Evolutionary conservation across 805 yeast species (phyloP), one percentile per base, ranked within the genome.

Genomic region (Nakazawaea wickerhamii): DNA sequence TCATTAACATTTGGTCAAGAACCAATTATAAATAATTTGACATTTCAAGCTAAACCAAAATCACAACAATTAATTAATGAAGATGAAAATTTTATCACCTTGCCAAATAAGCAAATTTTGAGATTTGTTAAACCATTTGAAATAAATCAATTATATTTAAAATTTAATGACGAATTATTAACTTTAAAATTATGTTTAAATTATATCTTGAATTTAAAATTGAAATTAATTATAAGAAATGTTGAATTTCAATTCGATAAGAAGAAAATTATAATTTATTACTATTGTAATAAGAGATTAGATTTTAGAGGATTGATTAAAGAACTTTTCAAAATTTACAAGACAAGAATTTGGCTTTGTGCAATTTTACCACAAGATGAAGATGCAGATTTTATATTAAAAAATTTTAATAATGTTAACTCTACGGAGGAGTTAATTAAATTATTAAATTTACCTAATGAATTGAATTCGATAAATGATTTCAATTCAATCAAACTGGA

Each of bases 221-320:
- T 73, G 51, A 67, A 69, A 55, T 63, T 85, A 69, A 75, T 75
- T 51, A 71, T 85, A 38, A 68, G 84, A 49, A 84, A 80, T 57
- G 83, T 87, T 1, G 95, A 85, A 59, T 84, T 81, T 60, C 95
- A 85, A 60, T 84, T 82, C 60, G 93, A 85, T 58, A 75, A 84
- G 45, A 82, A 83, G 56, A 85, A 85, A 52, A 67, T 84, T 48
- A 84, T 83, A 5, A 81, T 84, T 51, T 84, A 83, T 60, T 82
- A 81, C 54, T 70, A 68, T 43, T 71, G 82, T 53, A 70, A 74
- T 38, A 79, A 79, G 52, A 65, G 93, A 50, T 72, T 84, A 43
- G 93, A 85, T 56, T 84, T 84, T 57, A 67, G 91, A 45, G 83
- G 77, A 36, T 67, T 84, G 54, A 83, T 83, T 42, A 77, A 83